phyloP scores from a whole-genome alignment of 768 basidiomycete species.

The Trametes cingulata region DNA sequence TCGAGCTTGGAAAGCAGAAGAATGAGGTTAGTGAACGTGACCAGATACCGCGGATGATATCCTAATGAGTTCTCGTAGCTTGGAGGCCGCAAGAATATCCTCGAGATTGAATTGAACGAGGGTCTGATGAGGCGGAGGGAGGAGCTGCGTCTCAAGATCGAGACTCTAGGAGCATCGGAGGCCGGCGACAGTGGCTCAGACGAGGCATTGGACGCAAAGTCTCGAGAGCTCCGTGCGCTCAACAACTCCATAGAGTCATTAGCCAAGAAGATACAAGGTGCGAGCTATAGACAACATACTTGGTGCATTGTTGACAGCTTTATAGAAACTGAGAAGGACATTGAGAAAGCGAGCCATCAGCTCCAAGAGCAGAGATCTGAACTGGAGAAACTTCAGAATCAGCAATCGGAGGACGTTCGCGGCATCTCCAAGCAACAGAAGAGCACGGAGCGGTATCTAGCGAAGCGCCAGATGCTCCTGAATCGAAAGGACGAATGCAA shows the following conservation, averaged over 20 bases:
- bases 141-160: constrained; percentile 76
- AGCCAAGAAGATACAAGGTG: constrained; percentile 64
- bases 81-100: constrained; percentile 67
- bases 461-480: constrained; percentile 85
- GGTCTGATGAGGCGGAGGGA: constrained; percentile 77
- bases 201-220: constrained; percentile 68
- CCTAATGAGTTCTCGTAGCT: background rate
- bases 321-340: constrained; percentile 70
- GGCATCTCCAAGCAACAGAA: constrained; percentile 92
- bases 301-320: background rate
- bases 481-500: constrained; percentile 92
- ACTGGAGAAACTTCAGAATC: constrained; percentile 75
- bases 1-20: constrained; percentile 66
- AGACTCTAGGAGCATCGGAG: constrained; percentile 66
- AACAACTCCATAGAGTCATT: constrained; percentile 65
- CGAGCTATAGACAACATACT: background rate
- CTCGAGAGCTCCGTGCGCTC: constrained; percentile 68
- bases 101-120: constrained; percentile 95
- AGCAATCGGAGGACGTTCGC: constrained; percentile 85
- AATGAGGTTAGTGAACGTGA: constrained; percentile 56
- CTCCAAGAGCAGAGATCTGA: constrained; percentile 66
- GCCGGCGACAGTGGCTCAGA: constrained; percentile 55
- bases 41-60: background rate
- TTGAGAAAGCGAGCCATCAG: constrained; percentile 58
- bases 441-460: constrained; percentile 90